Evolutionary conservation across 345 rosid genomes (phyloP), one percentile per base, ranked within the genome.

Genomic region (Eucalyptus tenuipes): DNA sequence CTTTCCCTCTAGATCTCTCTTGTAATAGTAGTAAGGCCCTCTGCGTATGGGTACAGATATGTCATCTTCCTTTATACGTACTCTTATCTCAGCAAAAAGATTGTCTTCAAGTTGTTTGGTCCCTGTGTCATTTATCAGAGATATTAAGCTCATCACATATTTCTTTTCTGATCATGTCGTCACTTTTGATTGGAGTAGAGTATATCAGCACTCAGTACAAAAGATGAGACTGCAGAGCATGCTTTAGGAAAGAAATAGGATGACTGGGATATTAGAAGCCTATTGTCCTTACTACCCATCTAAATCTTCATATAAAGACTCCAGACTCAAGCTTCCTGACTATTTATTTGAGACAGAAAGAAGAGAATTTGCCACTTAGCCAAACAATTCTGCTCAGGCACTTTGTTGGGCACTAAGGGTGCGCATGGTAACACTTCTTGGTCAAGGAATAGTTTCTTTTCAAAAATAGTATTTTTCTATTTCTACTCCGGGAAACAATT

Each of bases 21-120:
- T 20, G 45, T 96, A 96, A 57, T 96, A 96, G 87, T 96, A 96
- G 90, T 94, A 97, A 87, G 94, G 91, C 66, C 98, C 97, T 89
- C 92, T 93, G 31, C 99, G 94, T 37, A 86, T 44, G 44, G 99
- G 99, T 18, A 93, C 97, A 61, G 96, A 91, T 22, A 92, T 92
- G 85, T 97, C 99, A 88, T 96, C 99, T 94, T 97, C 98, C 93
- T 97, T 96, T 87, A 97, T 91, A 90, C 99, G 91, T 40, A 94
- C 97, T 88, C 93, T 93, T 80, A 97, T 95, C 91, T 96, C 99
- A 84, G 90, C 90, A 89, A 91, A 97, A 25, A 97, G 91, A 57
- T 94, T 87, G 86, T 95, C 92, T 89, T 94, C 94, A 87, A 96
- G 89, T 86, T 91, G 88, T 89, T 95, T 96, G 25, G 96, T 92